Conservation (phyloP, 2,329 filamentous ascomycete species). For the Botryotinia convoluta region DNA sequence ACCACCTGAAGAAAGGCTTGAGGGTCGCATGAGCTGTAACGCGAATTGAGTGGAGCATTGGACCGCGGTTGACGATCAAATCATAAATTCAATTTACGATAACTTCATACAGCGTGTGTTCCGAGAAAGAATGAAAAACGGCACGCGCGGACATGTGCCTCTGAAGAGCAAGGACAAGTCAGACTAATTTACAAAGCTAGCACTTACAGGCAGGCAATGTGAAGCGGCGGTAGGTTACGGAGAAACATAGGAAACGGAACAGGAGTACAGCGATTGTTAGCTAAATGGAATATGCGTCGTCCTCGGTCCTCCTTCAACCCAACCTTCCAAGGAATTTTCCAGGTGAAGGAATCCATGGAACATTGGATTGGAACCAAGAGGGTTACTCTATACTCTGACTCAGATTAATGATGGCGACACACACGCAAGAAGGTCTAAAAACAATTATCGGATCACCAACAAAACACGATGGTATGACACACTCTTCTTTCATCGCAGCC, state of each 20-base stretch:
- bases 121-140: slow-evolving; percentile 18
- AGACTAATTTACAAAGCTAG: slow-evolving; percentile 18
- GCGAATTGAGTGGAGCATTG: slow-evolving; percentile 24
- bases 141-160: slow-evolving; percentile 23
- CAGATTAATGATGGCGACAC: slow-evolving; percentile 12
- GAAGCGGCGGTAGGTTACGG: slow-evolving; percentile 10
- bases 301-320: slow-evolving; percentile 16
- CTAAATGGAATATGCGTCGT: slow-evolving; percentile 15
- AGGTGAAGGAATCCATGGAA: slow-evolving; percentile 11
- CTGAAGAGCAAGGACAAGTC: slow-evolving; percentile 17
- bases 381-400: slow-evolving; percentile 16
- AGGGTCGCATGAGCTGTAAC: slow-evolving; percentile 29
- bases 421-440: slow-evolving; percentile 5
- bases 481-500: slow-evolving; percentile 14
- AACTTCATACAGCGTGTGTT: slow-evolving; percentile 20
- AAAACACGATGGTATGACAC: slow-evolving; percentile 16
- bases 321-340: slow-evolving; percentile 1
- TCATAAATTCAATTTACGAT: slow-evolving; percentile 21
- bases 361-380: not conserved
- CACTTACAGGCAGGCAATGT: slow-evolving; percentile 14
- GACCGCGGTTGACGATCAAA: slow-evolving; percentile 30
- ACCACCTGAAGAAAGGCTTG: slow-evolving; percentile 21
- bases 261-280: slow-evolving; percentile 6
- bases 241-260: slow-evolving; percentile 8
- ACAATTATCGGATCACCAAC: not conserved